Evolutionary conservation across 257 asterid species (phyloP).

Genomic region (Ophiorrhiza pumila): DNA sequence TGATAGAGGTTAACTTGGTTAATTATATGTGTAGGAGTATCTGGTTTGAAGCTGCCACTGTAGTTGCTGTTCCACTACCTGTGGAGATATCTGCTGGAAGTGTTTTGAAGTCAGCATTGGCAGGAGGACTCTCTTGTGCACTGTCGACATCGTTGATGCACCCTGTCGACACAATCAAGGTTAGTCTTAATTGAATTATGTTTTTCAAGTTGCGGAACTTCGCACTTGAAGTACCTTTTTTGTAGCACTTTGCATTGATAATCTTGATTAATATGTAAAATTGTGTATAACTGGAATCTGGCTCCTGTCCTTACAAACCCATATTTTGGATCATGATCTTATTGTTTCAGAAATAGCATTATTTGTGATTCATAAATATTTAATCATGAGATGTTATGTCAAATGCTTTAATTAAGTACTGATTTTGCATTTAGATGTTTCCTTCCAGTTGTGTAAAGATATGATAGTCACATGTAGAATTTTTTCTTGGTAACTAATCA

Average conservation of each 20-base stretch:
- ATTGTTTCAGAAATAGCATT: not conserved
- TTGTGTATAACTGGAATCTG: not conserved
- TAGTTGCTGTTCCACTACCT: conserved; percentile 97
- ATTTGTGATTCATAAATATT: not conserved
- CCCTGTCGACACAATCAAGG: conserved; percentile 95
- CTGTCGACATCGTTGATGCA: conserved; percentile 84
- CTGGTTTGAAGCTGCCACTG: conserved; percentile 99
- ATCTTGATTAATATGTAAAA: not conserved
- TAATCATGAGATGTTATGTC: not conserved
- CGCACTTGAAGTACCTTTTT: not conserved
- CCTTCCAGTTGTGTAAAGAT: not conserved
- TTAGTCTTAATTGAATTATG: conserved; percentile 12
- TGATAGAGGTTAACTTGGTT: conserved; percentile 10
- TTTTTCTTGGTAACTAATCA: not conserved
- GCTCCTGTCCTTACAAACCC: not conserved
- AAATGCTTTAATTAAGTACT: not conserved
- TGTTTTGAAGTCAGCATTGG: conserved; percentile 91
- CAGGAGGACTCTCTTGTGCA: conserved; percentile 98
- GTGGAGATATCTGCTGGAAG: conserved; percentile 89
- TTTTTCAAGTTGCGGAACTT: not conserved
- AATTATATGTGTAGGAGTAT: conserved; percentile 52
- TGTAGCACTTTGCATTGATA: not conserved
- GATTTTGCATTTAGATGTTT: not conserved
- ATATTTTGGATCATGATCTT: not conserved
- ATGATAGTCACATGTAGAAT: not conserved